Evolutionary conservation across 208 protist species (phyloP).

Genomic region (Crithidia brevicula): DNA sequence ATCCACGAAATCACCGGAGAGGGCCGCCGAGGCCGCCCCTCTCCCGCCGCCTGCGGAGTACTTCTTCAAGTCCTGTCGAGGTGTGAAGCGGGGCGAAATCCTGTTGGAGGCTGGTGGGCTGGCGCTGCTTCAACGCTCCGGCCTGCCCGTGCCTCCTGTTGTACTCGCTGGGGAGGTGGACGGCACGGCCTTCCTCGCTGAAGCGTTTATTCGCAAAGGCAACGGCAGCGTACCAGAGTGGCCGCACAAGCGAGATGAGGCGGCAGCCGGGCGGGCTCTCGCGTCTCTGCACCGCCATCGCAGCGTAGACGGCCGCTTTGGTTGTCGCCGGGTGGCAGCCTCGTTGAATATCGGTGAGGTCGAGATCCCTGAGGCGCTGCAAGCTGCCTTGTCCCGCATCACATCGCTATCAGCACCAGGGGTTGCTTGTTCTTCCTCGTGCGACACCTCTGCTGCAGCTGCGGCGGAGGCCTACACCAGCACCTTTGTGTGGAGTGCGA

Average conservation of each 20-base stretch:
- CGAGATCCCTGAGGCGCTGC: neutral
- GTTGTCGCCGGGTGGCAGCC: constrained; percentile 11
- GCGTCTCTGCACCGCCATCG: constrained; percentile 19
- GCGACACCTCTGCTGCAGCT: no score
- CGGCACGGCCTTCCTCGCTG: constrained; percentile 19
- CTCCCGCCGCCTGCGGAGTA: no score
- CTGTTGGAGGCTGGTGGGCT: constrained; percentile 28
- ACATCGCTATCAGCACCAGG: no score
- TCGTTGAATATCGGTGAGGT: constrained; percentile 17
- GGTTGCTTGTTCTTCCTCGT: no score
- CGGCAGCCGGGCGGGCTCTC: constrained; percentile 19
- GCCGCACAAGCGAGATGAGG: constrained; percentile 1
- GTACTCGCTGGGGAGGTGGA: constrained; percentile 13
- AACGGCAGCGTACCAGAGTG: neutral
- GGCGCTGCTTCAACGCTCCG: constrained; percentile 15
- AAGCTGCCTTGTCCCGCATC: neutral
- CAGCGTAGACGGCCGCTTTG: constrained; percentile 27
- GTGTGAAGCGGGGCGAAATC: constrained; percentile 11
- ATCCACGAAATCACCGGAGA: no score
- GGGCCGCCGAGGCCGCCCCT: no score
- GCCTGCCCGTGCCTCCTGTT: constrained; percentile 22
- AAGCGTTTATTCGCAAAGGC: constrained; percentile 17
- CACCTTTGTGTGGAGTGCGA: constrained; percentile 24
- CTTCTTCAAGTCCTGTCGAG: constrained; percentile 36
- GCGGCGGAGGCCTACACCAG: constrained; percentile 12